phyloP scores from a whole-genome alignment of 2,329 filamentous ascomycete genomes.

The Hypoxylon sp. region DNA sequence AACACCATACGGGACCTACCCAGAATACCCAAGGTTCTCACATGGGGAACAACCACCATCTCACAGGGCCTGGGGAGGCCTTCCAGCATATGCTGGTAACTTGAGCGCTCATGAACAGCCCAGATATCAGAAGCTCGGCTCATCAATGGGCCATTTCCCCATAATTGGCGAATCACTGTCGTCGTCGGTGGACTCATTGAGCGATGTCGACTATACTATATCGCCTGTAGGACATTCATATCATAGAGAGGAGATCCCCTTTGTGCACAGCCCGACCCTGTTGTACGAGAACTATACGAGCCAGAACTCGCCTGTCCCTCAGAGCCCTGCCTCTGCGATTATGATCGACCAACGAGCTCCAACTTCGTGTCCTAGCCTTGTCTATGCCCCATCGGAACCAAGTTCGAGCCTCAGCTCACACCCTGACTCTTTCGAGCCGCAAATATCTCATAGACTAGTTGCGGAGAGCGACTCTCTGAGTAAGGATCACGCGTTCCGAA shows the following conservation, averaged over 20 bases:
- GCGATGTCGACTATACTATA: slow-evolving; percentile 72
- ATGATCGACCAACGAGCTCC: slow-evolving; percentile 71
- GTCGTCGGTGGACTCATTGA: slow-evolving; percentile 71
- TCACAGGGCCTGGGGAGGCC: slow-evolving; percentile 63
- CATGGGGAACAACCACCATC: slow-evolving; percentile 62
- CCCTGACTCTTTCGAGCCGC: slow-evolving; percentile 70
- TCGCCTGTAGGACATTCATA: slow-evolving; percentile 69
- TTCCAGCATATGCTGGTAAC: slow-evolving; percentile 63
- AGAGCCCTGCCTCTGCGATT: slow-evolving; percentile 69
- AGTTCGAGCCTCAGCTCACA: slow-evolving; percentile 74
- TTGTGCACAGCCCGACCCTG: slow-evolving; percentile 68
- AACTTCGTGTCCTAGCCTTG: slow-evolving; percentile 73
- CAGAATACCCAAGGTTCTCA: slow-evolving; percentile 68
- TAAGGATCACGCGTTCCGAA: slow-evolving; percentile 60
- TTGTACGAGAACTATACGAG: slow-evolving; percentile 71
- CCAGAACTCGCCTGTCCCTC: slow-evolving; percentile 68
- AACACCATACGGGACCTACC: slow-evolving; percentile 57
- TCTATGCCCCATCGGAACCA: slow-evolving; percentile 73
- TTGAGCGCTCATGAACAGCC: slow-evolving; percentile 57
- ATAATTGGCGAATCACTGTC: slow-evolving; percentile 67
- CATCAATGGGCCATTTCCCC: slow-evolving; percentile 58
- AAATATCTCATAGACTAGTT: slow-evolving; percentile 67
- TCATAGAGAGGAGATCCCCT: slow-evolving; percentile 69
- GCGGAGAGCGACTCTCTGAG: slow-evolving; percentile 70
- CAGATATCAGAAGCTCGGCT: slow-evolving; percentile 62